Evolutionary conservation across 352 stramenopile genomes (phyloP), one percentile per base, ranked within the genome.

Genomic region (Globisporangium cederbergense): DNA sequence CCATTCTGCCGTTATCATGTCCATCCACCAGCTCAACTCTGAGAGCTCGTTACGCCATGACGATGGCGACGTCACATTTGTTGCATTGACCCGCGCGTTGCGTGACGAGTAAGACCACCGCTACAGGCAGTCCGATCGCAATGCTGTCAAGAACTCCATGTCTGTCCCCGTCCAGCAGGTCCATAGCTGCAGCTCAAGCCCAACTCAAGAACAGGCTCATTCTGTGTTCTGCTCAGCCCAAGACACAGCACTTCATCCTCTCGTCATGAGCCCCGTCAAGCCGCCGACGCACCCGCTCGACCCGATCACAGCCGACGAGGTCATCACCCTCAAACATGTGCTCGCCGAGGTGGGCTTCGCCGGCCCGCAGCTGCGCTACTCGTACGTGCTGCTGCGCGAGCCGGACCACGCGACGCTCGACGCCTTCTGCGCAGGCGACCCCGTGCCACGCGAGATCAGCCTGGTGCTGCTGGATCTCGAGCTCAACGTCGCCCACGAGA

Each of bases 321-420:
- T 84, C 49, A 62, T 66, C 51, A 69, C 49, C n/a, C 64, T 75
- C 51, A 84, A 81, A 60, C 71, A 81, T 64, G 67, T 84, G 47
- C 66, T 81, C 18, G 72, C 67, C 7, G 74, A 78, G 9, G 64
- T 63, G 18, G 76, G 73, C n/a, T 75, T 76, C 69, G 65, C 55
- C 14, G 66, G 74, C 14, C 50, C 70, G 8, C 59, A 75, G 22
- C 28, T 81, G 4, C 76, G 76, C 51, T 84, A 77, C 61, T 78
- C 74, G 42, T 84, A 84, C 60, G 76, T 84, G 51, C 76, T 84
- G 74, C 60, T 84, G 62, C 78, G 76, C 53, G 76, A 81, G 57
- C 76, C 76, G 2, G 72, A 84, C 53, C 72, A 84, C 65, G 50
- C 65, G 34, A 84, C 74, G 30, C 58, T 84, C 50, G 49, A 63